Conservation (phyloP, 768 basidiomycete genomes). For the Dictyophora rubrovolvata region DNA sequence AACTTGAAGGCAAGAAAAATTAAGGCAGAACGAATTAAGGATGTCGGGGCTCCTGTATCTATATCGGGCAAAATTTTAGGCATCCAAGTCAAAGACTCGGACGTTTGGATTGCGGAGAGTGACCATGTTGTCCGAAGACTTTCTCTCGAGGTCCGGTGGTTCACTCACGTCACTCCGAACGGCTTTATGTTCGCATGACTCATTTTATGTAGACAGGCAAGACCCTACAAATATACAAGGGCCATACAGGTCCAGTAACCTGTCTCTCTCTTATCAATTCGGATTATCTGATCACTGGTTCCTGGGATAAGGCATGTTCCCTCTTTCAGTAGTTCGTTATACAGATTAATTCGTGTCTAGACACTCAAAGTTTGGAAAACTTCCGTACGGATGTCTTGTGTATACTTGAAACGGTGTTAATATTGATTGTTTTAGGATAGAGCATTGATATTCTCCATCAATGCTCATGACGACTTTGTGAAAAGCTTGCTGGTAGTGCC, state of each 20-base stretch:
- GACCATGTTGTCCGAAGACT: conserved; percentile 63
- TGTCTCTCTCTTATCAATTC: conserved; percentile 57
- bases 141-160: conserved; percentile 54
- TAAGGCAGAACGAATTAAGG: conserved; percentile 63
- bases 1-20: conserved; percentile 49
- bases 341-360: conserved; percentile 27
- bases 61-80: conserved; percentile 67
- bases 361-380: conserved; percentile 83
- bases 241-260: conserved; percentile 86
- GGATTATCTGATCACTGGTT: conserved; percentile 69
- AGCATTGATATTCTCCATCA: conserved; percentile 54
- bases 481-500: conserved; percentile 73
- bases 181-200: not conserved
- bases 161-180: not conserved
- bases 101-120: conserved; percentile 86
- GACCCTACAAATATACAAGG: conserved; percentile 63
- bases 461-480: conserved; percentile 84
- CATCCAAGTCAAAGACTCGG: conserved; percentile 50
- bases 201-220: conserved; percentile 58
- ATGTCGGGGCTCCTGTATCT: conserved; percentile 69
- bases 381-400: conserved; percentile 33
- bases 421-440: conserved; percentile 43
- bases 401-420: not conserved
- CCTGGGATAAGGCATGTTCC: conserved; percentile 74
- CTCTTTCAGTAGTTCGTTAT: not conserved